Percentiles rank a stretch among this genome's conserved stretches.
Evolutionary conservation across 129 eudicot genomes (phyloP).

Genomic region (Chrysanthemum lavandulifolium): DNA sequence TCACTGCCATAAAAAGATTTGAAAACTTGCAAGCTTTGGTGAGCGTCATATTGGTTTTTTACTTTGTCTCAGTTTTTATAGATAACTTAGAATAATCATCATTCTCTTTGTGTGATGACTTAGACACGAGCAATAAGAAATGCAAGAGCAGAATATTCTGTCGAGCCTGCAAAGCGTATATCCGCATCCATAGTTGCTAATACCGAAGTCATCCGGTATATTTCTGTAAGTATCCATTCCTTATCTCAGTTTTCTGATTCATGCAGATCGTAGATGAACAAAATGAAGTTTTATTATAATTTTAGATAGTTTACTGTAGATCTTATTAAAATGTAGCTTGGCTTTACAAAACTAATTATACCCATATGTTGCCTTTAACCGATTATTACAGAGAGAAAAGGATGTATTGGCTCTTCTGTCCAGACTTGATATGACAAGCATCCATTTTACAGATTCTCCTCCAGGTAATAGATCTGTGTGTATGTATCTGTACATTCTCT

Average conservation of each 20-base stretch:
- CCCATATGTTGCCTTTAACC: not conserved
- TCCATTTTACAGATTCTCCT: constrained; percentile 58
- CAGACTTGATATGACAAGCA: constrained; percentile 67
- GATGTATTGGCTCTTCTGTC: constrained; percentile 97
- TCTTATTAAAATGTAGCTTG: not conserved
- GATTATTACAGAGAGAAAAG: constrained; percentile 65
- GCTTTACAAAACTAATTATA: not conserved
- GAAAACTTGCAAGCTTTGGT: constrained; percentile 95
- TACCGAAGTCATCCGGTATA: constrained; percentile 70
- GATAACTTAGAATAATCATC: constrained; percentile 2
- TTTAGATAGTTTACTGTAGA: not conserved
- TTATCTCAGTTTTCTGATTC: not conserved
- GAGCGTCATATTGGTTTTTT: constrained; percentile 21
- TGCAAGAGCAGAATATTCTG: constrained; percentile 94
- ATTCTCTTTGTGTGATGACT: constrained; percentile 17
- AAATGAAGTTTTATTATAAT: not conserved
- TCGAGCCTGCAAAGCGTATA: constrained; percentile 94
- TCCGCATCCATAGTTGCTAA: constrained; percentile 93
- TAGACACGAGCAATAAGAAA: constrained; percentile 96
- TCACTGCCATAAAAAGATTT: constrained; percentile 67
- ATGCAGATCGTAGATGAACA: not conserved
- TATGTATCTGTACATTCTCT: not conserved
- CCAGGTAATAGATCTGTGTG: constrained; percentile 47
- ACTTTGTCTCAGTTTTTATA: constrained; percentile 2
- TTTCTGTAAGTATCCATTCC: constrained; percentile 58